These are phyloP conservation scores for Trypanosoma vivax DNA, from an alignment of 208 protist genomes.

Conservation along the genomic window DNA sequence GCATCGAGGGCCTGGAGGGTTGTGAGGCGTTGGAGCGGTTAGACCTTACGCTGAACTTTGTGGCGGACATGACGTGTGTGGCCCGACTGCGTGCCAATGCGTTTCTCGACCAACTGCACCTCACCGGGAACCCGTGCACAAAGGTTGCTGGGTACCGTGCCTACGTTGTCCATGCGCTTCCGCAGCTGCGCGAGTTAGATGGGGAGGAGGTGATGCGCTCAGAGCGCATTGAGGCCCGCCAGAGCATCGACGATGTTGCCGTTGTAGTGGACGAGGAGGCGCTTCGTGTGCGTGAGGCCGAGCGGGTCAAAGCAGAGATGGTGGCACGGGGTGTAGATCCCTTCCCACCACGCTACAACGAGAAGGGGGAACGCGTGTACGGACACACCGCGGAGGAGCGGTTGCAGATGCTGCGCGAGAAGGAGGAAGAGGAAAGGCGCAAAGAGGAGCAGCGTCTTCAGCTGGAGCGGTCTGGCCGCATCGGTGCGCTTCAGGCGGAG, in stretches of 20 bases:
- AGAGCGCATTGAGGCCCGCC: constrained; percentile 88
- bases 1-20: constrained; percentile 89
- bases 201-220: constrained; percentile 73
- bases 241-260: constrained; percentile 55
- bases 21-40: constrained; percentile 94
- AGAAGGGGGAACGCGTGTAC: constrained; percentile 86
- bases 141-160: constrained; percentile 84
- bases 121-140: constrained; percentile 94
- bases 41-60: constrained; percentile 96
- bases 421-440: constrained; percentile 48
- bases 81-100: constrained; percentile 72
- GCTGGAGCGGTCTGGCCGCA: constrained; percentile 30
- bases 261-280: constrained; percentile 44
- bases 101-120: constrained; percentile 82
- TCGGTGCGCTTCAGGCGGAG: constrained; percentile 63
- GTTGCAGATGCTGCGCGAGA: constrained; percentile 80
- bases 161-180: constrained; percentile 89
- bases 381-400: constrained; percentile 87
- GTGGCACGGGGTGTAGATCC: constrained; percentile 59
- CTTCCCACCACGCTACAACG: constrained; percentile 79
- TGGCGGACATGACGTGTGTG: constrained; percentile 84
- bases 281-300: constrained; percentile 38
- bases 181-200: constrained; percentile 89
- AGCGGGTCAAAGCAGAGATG: constrained; percentile 72
- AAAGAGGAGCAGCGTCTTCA: constrained; percentile 24